Evolutionary conservation across 2,329 filamentous ascomycete species (phyloP), one percentile per base, ranked within the genome.

Genomic region (Calonectria fujianensis): DNA sequence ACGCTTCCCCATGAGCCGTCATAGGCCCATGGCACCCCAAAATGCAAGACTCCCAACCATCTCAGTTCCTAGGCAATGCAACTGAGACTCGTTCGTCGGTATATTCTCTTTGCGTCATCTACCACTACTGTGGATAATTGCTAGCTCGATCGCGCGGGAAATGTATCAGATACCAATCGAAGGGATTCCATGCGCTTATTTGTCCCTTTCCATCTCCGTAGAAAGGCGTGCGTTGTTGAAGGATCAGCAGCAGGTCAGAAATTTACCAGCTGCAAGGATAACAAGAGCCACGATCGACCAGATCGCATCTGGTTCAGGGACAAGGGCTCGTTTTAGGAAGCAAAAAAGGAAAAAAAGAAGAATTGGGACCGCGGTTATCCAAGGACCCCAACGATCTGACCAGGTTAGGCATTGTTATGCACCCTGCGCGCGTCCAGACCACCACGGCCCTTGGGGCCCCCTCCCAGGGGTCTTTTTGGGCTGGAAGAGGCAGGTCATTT

Each of bases 351-450:
- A 48, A 48, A 48, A 48, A 48, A 11, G 41, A 39, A 18, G 24
- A 39, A 5, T 37, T 41, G 41, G 35, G n/a, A 29, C 24, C 51
- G 31, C 61, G 31, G 41, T 41, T 51, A 48, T 52, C 57, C 24
- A 52, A 9, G 31, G 54, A 39, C 24, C 37, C 37, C n/a, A 54
- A n/a, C 27, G 32, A 27, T 52, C 52, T 13, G 31, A 52, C 18
- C 9, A 39, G 20, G 63, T 63, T 16, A 52, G 63, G 59, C 41
- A 61, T 13, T 27, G 24, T 39, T 45, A 73, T 48, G 54, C 70
- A 73, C 64, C 24, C 48, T 52, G 8, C 24, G 24, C 52, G 54
- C 35, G 35, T 41, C 64, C 64, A 63, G 41, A 48, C 41, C n/a
- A 39, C 51, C 39, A n/a, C 45, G 9, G 31, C 48, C 39, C 29